Percentiles rank a stretch among this genome's conserved stretches.
These are phyloP conservation scores for Globisporangium emineosum DNA, from an alignment of 352 stramenopile genomes.

Conservation along the genomic window DNA sequence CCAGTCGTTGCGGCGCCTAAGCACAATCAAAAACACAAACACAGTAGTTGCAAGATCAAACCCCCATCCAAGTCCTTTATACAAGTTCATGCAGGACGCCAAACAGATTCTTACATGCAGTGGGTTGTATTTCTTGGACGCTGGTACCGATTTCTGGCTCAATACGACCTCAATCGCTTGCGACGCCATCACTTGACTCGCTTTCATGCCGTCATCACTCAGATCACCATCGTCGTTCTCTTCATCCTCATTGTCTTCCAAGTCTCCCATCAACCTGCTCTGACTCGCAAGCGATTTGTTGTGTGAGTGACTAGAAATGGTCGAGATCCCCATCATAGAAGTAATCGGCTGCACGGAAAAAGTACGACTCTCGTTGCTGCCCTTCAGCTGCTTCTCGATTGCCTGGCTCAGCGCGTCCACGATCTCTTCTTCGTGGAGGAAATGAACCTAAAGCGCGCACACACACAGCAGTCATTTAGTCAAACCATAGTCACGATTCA, in stretches of 20 bases:
- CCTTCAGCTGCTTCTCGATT: slow-evolving; percentile 77
- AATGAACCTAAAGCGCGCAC: slow-evolving; percentile 74
- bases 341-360: slow-evolving; percentile 90
- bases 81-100: neutral
- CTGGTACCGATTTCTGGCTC: slow-evolving; percentile 46
- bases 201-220: slow-evolving; percentile 8
- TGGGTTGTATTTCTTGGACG: slow-evolving; percentile 72
- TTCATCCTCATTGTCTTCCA: slow-evolving; percentile 36
- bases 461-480: neutral
- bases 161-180: slow-evolving; percentile 58
- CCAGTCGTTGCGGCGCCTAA: slow-evolving; percentile 75
- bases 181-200: slow-evolving; percentile 11
- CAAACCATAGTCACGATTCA: neutral
- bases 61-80: neutral
- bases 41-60: neutral
- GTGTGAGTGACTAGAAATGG: slow-evolving; percentile 12
- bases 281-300: slow-evolving; percentile 12
- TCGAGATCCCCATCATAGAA: slow-evolving; percentile 38
- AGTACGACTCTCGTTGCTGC: slow-evolving; percentile 86
- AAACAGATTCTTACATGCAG: slow-evolving; percentile 35
- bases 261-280: slow-evolving; percentile 22
- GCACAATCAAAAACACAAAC: neutral
- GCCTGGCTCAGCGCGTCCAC: slow-evolving; percentile 77
- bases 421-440: slow-evolving; percentile 95
- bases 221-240: slow-evolving; percentile 17